Percentiles rank a stretch among this genome's conserved stretches.
Evolutionary conservation across 139 green algal genomes (phyloP).

Genomic region (Auxenochlorella protothecoides): DNA sequence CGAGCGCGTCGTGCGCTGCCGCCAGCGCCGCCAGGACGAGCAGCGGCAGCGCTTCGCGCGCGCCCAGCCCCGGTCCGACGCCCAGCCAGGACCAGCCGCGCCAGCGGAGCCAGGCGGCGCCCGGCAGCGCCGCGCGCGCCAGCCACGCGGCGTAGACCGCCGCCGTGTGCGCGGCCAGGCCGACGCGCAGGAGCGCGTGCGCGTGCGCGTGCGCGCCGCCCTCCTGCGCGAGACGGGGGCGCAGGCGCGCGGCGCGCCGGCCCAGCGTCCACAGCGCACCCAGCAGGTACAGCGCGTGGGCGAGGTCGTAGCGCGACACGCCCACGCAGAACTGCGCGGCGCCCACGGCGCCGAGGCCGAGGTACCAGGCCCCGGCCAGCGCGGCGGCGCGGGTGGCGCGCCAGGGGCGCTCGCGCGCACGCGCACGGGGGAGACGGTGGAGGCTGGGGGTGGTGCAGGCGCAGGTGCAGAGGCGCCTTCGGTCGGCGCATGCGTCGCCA

Average conservation of each 20-base stretch:
- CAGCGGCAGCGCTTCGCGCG: too few species aligned
- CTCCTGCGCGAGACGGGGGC: too few species aligned
- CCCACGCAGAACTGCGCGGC: constrained; percentile 17
- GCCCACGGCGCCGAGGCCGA: constrained; percentile 20
- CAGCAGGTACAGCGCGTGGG: constrained; percentile 23
- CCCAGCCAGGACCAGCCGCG: too few species aligned
- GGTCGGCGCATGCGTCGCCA: neutral
- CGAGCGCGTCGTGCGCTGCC: too few species aligned
- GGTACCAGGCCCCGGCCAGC: constrained; percentile 2
- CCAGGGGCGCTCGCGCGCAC: neutral
- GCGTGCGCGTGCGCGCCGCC: too few species aligned
- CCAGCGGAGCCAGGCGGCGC: too few species aligned
- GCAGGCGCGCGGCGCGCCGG: too few species aligned
- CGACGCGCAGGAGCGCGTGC: too few species aligned
- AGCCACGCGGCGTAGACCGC: too few species aligned
- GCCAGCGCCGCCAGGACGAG: neutral
- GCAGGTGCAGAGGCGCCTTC: neutral
- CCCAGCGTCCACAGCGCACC: constrained; percentile 13
- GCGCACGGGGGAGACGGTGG: neutral
- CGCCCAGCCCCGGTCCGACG: too few species aligned
- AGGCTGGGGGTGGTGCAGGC: constrained; percentile 9
- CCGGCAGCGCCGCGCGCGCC: too few species aligned
- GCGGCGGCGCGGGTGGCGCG: neutral
- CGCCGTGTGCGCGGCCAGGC: too few species aligned
- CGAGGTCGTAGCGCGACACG: constrained; percentile 1